Evolutionary conservation across 2,329 filamentous ascomycete species (phyloP).

Genomic region (Fusarium poae): DNA sequence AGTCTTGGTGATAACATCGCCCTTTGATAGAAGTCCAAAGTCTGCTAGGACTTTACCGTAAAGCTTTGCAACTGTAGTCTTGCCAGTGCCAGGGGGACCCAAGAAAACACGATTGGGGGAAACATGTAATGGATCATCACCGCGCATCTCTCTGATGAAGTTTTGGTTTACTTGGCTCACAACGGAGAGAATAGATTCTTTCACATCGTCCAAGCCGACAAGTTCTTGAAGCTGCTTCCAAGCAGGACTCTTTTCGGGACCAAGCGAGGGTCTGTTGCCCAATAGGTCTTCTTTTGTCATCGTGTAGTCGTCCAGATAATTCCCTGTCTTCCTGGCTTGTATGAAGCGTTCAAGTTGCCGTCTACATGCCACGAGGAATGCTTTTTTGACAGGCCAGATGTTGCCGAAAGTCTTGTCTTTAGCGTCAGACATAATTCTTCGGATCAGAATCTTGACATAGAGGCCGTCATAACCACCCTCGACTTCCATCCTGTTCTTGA

Average conservation of each 20-base stretch:
- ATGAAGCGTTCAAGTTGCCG: slow-evolving; percentile 71
- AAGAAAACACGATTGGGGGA: slow-evolving; percentile 77
- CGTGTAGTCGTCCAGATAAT: slow-evolving; percentile 47
- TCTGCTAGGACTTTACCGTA: slow-evolving; percentile 77
- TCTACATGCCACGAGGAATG: slow-evolving; percentile 59
- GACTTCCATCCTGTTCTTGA: slow-evolving; percentile 66
- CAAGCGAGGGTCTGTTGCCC: slow-evolving; percentile 71
- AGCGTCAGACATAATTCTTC: slow-evolving; percentile 70
- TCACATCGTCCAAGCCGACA: slow-evolving; percentile 71
- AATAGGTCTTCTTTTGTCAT: slow-evolving; percentile 75
- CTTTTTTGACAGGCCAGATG: slow-evolving; percentile 74
- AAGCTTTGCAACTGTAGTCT: slow-evolving; percentile 78
- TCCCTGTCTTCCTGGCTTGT: slow-evolving; percentile 49
- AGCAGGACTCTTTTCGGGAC: slow-evolving; percentile 63
- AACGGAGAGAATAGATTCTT: slow-evolving; percentile 60
- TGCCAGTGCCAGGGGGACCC: slow-evolving; percentile 78
- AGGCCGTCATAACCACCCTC: slow-evolving; percentile 71
- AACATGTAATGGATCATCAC: slow-evolving; percentile 68
- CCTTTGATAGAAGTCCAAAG: slow-evolving; percentile 67
- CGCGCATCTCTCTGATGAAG: slow-evolving; percentile 72
- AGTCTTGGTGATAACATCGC: slow-evolving; percentile 74
- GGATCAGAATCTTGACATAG: slow-evolving; percentile 71
- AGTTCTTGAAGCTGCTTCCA: slow-evolving; percentile 71
- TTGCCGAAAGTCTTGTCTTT: slow-evolving; percentile 78
- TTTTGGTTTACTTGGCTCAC: slow-evolving; percentile 70